Base-by-base conservation (phyloP, 2,329 filamentous ascomycete species). In the Trichoderma gracile region DNA sequence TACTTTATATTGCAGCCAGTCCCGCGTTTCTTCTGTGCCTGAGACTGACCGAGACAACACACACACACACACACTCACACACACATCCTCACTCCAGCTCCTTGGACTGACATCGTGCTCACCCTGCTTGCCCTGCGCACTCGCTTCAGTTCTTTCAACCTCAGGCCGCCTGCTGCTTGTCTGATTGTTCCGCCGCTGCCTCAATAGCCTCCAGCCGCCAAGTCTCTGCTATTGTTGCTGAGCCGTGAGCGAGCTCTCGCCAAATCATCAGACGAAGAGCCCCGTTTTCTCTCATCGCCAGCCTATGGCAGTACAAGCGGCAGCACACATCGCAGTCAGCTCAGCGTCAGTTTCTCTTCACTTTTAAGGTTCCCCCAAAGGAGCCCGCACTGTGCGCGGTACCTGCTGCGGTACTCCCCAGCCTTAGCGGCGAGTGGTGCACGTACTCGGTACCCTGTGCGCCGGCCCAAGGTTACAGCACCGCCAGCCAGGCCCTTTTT, bases 401-500 rank as follows among this genome's bases (percentile, higher is more conserved):
- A 38, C 33, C 33, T 38, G 33, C 33, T 4, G 50, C 50, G 58
- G 58, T 53, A 52, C 58, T 49, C 23, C 25, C 47, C 50, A 25
- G 55, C 40, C 38, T 58, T 58, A 45, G 63, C 60, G 30, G 25
- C 49, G 19, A 21, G 30, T n/a, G 40, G 40, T 47, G 55, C 54
- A 60, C 56, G 38, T 53, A 58, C 53, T 58, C 45, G 25, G 43
- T 64, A 52, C 62, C 52, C n/a, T 46, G 45, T 55, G 59, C 59
- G 56, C 63, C 33, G 33, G 33, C 33, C 33, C 33, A 38, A 38
- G 33, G 33, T 38, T 38, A 38, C 33, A 38, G 43, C 63, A 60
- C 63, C 64, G 63, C 64, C 64, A 63, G 33, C 57, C 57, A 40
- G 46, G 19, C 42, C 64, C 33, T 38, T 65, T 65, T 65, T 65